phyloP scores from a whole-genome alignment of 1,284 basidiomycete species.

The Tylopilus orsonianus region DNA sequence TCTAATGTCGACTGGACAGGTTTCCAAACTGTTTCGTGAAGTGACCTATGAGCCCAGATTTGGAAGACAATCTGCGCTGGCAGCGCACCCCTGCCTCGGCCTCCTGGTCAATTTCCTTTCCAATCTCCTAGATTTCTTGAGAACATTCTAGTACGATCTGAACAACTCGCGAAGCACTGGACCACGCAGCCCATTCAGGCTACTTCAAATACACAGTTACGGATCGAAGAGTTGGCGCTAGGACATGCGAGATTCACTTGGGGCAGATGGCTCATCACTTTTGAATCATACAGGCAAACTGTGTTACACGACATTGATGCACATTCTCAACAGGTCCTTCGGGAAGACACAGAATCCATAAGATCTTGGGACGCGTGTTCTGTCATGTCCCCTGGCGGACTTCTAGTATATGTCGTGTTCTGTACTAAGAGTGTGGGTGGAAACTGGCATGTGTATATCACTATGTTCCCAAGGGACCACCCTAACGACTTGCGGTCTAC shows the following conservation, averaged over 20 bases:
- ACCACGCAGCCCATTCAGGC: slow-evolving; percentile 5
- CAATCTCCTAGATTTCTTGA: slow-evolving; percentile 8
- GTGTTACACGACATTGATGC: slow-evolving; percentile 7
- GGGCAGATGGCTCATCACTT: slow-evolving; percentile 10
- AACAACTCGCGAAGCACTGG: slow-evolving; percentile 3
- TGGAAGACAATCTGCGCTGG: slow-evolving; percentile 13
- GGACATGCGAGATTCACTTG: slow-evolving; percentile 1
- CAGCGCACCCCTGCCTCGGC: slow-evolving; percentile 6
- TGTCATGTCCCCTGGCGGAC: slow-evolving; percentile 2
- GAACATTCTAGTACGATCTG: slow-evolving; percentile 2
- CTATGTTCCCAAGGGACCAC: slow-evolving; percentile 4
- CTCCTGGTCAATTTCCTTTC: slow-evolving; percentile 12
- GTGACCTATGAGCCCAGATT: slow-evolving; percentile 1
- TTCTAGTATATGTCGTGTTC: slow-evolving; percentile 6
- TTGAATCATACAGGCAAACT: slow-evolving; percentile 5
- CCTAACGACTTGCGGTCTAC: too few relatives aligned
- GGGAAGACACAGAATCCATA: slow-evolving; percentile 4
- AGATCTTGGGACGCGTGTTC: slow-evolving; percentile 10
- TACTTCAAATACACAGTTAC: not conserved
- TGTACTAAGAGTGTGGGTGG: not conserved
- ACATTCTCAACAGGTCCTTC: slow-evolving; percentile 2
- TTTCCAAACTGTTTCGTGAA: slow-evolving; percentile 4
- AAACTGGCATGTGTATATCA: not conserved
- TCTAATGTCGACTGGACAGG: not conserved
- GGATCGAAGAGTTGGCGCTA: not conserved